Evolutionary conservation across 1,284 basidiomycete genomes (phyloP).

Genomic region (Fistulinella cinereoalba): DNA sequence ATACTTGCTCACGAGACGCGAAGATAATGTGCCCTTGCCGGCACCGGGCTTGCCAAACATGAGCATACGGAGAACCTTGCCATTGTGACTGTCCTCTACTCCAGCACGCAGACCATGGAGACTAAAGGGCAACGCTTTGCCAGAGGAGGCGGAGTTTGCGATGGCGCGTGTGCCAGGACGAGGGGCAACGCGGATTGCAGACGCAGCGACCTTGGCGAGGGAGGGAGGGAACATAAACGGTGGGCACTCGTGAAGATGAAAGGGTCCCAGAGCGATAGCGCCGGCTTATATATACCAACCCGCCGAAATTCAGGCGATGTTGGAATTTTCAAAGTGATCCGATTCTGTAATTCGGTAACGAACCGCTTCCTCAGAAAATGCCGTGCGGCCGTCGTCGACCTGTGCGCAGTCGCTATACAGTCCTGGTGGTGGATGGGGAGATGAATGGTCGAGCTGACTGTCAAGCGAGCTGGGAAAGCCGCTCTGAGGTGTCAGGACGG

Average conservation of each 20-base stretch:
- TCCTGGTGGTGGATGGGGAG: not conserved
- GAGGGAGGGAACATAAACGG: slow-evolving; percentile 20
- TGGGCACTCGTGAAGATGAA: not conserved
- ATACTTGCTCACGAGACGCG: slow-evolving; percentile 71
- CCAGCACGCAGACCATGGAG: slow-evolving; percentile 43
- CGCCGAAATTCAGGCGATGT: slow-evolving; percentile 16
- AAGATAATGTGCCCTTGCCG: slow-evolving; percentile 77
- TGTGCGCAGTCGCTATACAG: not conserved
- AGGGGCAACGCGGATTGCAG: slow-evolving; percentile 9
- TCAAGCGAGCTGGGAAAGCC: slow-evolving; percentile 3
- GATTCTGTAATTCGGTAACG: slow-evolving; percentile 8
- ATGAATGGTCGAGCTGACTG: not conserved
- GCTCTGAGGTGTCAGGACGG: not conserved
- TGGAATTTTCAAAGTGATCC: slow-evolving; percentile 8
- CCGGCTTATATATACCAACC: slow-evolving; percentile 22
- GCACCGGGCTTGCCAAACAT: slow-evolving; percentile 83
- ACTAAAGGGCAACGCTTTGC: slow-evolving; percentile 51
- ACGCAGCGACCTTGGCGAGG: slow-evolving; percentile 12
- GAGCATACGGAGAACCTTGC: slow-evolving; percentile 62
- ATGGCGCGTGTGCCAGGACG: slow-evolving; percentile 30
- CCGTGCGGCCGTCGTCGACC: not conserved
- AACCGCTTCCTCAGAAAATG: not conserved
- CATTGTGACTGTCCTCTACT: slow-evolving; percentile 34
- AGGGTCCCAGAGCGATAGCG: not conserved
- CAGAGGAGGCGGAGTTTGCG: slow-evolving; percentile 39